phyloP scores from a whole-genome alignment of 352 stramenopile genomes.

The Phytopythium montanum region DNA sequence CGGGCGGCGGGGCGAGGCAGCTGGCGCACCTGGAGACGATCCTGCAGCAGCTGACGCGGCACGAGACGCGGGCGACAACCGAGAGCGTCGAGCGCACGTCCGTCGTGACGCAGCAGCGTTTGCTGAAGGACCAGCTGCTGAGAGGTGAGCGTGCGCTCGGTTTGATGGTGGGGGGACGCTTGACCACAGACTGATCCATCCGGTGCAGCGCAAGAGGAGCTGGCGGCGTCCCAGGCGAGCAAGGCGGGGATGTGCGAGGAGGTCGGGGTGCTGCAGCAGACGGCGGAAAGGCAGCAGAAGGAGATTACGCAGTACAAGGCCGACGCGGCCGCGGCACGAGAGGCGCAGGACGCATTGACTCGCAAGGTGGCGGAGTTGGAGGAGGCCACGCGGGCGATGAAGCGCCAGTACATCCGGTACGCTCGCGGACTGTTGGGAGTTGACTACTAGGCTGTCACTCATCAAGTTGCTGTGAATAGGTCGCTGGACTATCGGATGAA shows the following conservation, averaged over 20 bases:
- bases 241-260: conserved; percentile 55
- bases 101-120: conserved; percentile 37
- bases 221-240: conserved; percentile 33
- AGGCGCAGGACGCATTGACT: conserved; percentile 37
- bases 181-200: neutral
- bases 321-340: conserved; percentile 39
- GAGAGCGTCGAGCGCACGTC: conserved; percentile 45
- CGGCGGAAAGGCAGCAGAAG: conserved; percentile 35
- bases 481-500: conserved; percentile 58
- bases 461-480: conserved; percentile 19
- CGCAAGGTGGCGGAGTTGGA: conserved; percentile 47
- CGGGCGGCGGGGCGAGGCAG: conserved; percentile 12
- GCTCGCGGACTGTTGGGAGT: neutral
- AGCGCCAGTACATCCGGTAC: conserved; percentile 60
- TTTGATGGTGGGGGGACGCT: too few species aligned
- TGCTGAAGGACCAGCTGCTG: conserved; percentile 53
- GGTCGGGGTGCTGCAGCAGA: conserved; percentile 51
- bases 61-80: conserved; percentile 40
- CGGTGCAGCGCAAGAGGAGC: conserved; percentile 48
- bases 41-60: conserved; percentile 44
- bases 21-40: conserved; percentile 51
- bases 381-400: conserved; percentile 27
- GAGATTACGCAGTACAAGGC: conserved; percentile 40
- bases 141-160: conserved; percentile 19
- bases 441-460: neutral